These are phyloP conservation scores for Solanum hybrid DNA, from an alignment of 305 asterid species.

Conservation along the genomic window DNA sequence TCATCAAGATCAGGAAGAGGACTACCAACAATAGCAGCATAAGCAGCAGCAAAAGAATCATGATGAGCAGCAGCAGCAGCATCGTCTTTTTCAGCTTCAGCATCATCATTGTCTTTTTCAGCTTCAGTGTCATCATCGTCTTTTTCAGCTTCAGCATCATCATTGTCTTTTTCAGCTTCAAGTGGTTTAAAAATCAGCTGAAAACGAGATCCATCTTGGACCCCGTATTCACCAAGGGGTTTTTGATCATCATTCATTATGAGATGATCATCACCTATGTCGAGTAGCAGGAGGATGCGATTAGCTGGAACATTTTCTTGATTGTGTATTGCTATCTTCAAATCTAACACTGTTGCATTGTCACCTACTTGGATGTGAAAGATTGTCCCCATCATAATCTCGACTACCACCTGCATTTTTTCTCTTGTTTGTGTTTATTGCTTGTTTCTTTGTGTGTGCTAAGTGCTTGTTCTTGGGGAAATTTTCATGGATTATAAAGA, in stretches of 20 bases:
- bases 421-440: neutral
- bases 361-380: constrained; percentile 34
- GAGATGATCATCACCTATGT: constrained; percentile 5
- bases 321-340: constrained; percentile 38
- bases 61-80: neutral
- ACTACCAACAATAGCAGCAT: neutral
- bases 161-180: neutral
- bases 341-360: constrained; percentile 36
- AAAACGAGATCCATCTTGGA: constrained; percentile 44
- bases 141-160: neutral
- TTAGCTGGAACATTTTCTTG: constrained; percentile 43
- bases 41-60: neutral
- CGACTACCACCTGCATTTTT: constrained; percentile 39
- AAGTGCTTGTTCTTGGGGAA: neutral
- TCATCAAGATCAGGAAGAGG: neutral
- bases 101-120: neutral
- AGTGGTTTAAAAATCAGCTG: constrained; percentile 28
- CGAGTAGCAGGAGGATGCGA: constrained; percentile 39
- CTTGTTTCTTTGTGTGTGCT: neutral
- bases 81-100: neutral
- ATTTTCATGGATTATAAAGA: neutral
- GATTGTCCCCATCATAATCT: constrained; percentile 40
- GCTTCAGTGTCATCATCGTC: neutral
- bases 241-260: constrained; percentile 18
- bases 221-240: constrained; percentile 32